Base-by-base conservation (phyloP, 306 rosid species). In the Benincasa hispida region DNA sequence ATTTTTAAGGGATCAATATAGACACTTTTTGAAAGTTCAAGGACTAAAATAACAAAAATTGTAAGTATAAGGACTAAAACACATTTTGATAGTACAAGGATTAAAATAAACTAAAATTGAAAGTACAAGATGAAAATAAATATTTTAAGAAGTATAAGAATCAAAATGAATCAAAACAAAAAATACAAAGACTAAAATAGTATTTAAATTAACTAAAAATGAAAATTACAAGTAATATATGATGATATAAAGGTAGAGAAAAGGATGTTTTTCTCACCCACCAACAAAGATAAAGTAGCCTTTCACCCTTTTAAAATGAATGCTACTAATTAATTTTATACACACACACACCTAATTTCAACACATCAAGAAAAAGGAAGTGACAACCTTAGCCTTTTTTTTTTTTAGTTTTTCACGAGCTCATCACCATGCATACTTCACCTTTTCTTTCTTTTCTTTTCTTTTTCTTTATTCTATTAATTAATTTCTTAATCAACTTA, bases 241-340 rank as follows among this genome's bases (percentile, higher is more conserved):
- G 24, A 25, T 15, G 37, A 68, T 13, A 39, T 19, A 68, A 24
- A 66, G 51, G 51, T 2, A 21, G 74, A 39, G 54, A 67, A 67
- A 69, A 39, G 3, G 75, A 69, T 45, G 57, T 25, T 69, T 69
- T 69, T 69, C 56, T 70, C 76, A 70, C 39, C 76, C 9, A 70
- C 76, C 76, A 70, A 70, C 58, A 70, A 15, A 70, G 58, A 70
- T 25, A 70, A 70, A 70, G 35, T 45, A 28, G 58, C 39, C 32
- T 22, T 22, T 37, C 74, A 39, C 74, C 28, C 45, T 9, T 67
- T 41, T 5, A 66, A 67, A 67, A n/a, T 67, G 32, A 39, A 67
- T n/a, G 73, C 53, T 11, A 65, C 39, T 34, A 8, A 65, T n/a
- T 65, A 37, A 66, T 37, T n/a, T 66, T 35, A 9, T 12, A 67